A percentile compares a stretch with the other conserved stretches of the same genome.
Conservation (phyloP, 495 filamentous ascomycete species). For the Podospora bellae-mahoneyi region DNA sequence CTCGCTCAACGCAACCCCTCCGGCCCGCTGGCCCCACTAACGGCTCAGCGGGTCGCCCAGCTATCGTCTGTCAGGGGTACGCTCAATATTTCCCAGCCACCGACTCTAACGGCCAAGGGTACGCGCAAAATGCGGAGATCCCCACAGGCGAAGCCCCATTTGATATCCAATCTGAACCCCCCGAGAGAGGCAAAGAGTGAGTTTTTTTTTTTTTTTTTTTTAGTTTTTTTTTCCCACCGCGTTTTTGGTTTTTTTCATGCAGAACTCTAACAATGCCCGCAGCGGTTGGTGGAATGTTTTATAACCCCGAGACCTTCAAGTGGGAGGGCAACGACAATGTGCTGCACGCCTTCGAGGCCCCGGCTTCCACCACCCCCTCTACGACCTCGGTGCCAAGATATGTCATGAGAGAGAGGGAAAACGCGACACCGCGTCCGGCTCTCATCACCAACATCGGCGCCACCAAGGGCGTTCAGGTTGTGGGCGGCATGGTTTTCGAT, state of each 20-base stretch:
- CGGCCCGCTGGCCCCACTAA: conserved; percentile 60
- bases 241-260: conserved; percentile 8
- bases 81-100: conserved; percentile 28
- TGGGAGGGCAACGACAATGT: conserved; percentile 97
- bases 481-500: conserved; percentile 96
- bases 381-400: conserved; percentile 45
- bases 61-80: conserved; percentile 53
- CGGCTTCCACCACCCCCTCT: conserved; percentile 48
- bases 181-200: conserved; percentile 44
- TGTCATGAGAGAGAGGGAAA: conserved; percentile 50
- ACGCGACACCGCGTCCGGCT: conserved; percentile 73
- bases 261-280: conserved; percentile 13
- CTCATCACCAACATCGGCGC: conserved; percentile 84
- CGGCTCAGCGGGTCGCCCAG: conserved; percentile 77
- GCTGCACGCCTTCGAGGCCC: conserved; percentile 67
- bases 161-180: conserved; percentile 49
- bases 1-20: conserved; percentile 57
- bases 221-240: background rate
- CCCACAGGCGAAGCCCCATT: conserved; percentile 50
- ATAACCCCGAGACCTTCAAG: conserved; percentile 75
- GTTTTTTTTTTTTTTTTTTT: conserved; percentile 9
- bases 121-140: conserved; percentile 45
- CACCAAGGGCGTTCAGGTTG: conserved; percentile 77
- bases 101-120: conserved; percentile 49
- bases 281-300: conserved; percentile 93